A percentile compares a stretch with the other conserved stretches of the same genome.
phyloP scores from a whole-genome alignment of 2,329 filamentous ascomycete genomes.

The Tolypocladium guangdongense region DNA sequence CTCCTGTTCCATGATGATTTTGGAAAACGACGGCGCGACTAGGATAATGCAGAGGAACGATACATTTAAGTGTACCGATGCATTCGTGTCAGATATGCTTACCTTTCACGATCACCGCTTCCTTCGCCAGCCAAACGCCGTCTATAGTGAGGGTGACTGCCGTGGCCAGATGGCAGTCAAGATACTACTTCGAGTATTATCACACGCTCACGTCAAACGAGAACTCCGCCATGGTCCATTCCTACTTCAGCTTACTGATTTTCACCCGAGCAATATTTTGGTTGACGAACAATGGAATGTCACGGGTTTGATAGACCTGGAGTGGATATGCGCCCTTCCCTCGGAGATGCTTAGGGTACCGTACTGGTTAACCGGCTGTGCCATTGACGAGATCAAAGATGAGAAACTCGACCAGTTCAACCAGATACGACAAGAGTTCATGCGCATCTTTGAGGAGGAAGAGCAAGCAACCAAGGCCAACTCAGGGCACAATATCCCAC shows the following conservation, averaged over 20 bases:
- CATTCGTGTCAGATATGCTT: slow-evolving; percentile 14
- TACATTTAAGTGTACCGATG: slow-evolving; percentile 19
- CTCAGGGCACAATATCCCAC: slow-evolving; percentile 1
- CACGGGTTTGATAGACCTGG: slow-evolving; percentile 20
- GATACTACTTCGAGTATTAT: slow-evolving; percentile 10
- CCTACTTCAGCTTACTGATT: slow-evolving; percentile 17
- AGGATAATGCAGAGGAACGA: slow-evolving; percentile 16
- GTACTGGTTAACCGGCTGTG: slow-evolving; percentile 11
- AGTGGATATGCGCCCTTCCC: slow-evolving; percentile 21
- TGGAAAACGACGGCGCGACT: slow-evolving; percentile 21
- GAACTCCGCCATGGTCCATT: slow-evolving; percentile 16
- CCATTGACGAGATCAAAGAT: slow-evolving; percentile 8
- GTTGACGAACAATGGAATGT: slow-evolving; percentile 25
- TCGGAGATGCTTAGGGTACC: slow-evolving; percentile 8
- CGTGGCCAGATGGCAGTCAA: slow-evolving; percentile 15
- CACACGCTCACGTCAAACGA: slow-evolving; percentile 13
- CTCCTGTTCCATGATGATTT: slow-evolving; percentile 13
- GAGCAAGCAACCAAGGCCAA: background rate
- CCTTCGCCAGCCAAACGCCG: slow-evolving; percentile 12
- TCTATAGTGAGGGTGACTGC: slow-evolving; percentile 13
- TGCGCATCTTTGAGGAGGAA: slow-evolving; percentile 8
- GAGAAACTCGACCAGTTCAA: slow-evolving; percentile 7
- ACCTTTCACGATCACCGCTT: slow-evolving; percentile 13
- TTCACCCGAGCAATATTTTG: slow-evolving; percentile 23
- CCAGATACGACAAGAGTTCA: slow-evolving; percentile 7